Conservation (phyloP, 1,284 basidiomycete genomes). For the Heterobasidion annosum region DNA sequence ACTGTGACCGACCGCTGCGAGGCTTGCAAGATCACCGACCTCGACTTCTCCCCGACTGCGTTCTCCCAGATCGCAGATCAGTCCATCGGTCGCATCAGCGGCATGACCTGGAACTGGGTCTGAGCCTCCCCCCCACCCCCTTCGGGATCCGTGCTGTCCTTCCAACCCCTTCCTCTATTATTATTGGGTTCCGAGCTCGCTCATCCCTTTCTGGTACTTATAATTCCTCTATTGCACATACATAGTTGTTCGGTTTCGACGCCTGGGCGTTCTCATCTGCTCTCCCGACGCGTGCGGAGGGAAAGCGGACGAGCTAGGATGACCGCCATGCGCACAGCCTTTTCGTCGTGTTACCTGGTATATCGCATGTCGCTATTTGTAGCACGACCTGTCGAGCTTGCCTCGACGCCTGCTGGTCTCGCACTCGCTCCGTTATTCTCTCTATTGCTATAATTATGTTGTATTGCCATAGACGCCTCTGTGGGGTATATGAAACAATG, state of each 20-base stretch:
- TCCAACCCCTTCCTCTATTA: neutral
- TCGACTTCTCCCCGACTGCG: slow-evolving; percentile 52
- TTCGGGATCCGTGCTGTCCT: neutral
- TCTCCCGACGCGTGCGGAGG: slow-evolving; percentile 15
- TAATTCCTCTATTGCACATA: neutral
- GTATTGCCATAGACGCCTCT: neutral
- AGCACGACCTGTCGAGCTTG: slow-evolving; percentile 7
- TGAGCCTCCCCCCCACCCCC: neutral
- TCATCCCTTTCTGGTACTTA: slow-evolving; percentile 2
- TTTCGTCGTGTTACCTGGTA: slow-evolving; percentile 13
- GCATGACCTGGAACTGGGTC: slow-evolving; percentile 39
- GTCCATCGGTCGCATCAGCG: slow-evolving; percentile 39
- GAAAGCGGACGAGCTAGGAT: slow-evolving; percentile 12
- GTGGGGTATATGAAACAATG: no score
- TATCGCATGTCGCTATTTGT: slow-evolving; percentile 8
- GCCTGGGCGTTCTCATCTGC: slow-evolving; percentile 15
- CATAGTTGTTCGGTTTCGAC: slow-evolving; percentile 7
- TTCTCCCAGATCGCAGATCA: slow-evolving; percentile 31
- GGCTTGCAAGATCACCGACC: slow-evolving; percentile 37
- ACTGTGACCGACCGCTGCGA: slow-evolving; percentile 53
- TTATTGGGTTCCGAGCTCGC: neutral
- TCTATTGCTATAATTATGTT: neutral
- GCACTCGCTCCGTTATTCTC: neutral
- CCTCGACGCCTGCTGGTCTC: slow-evolving; percentile 1
- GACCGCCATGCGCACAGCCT: neutral